A percentile compares a stretch with the other conserved stretches of the same genome.
Evolutionary conservation across 176 grass and related monocot species (phyloP).

Genomic region (Eremochloa ophiuroides): DNA sequence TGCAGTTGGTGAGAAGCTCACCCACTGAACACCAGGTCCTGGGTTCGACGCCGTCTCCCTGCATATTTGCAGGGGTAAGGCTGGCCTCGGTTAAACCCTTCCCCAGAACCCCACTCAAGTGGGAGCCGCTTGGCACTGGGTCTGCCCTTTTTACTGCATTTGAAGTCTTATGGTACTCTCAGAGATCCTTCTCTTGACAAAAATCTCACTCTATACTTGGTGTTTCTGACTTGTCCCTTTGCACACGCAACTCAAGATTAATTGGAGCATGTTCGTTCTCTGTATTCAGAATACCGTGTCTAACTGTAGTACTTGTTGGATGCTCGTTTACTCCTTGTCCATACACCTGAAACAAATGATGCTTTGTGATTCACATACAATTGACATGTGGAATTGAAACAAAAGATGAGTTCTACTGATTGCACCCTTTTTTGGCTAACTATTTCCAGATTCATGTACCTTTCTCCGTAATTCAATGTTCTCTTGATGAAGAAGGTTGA

Average conservation of each 20-base stretch:
- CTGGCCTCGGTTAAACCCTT: too few species aligned
- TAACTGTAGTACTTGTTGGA: constrained; percentile 8
- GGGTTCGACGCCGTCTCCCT: too few species aligned
- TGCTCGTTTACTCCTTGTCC: constrained; percentile 21
- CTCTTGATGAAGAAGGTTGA: constrained; percentile 42
- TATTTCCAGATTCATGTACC: constrained; percentile 8
- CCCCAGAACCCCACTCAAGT: too few species aligned
- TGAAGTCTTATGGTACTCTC: constrained; percentile 21
- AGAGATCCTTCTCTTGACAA: neutral
- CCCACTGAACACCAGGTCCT: too few species aligned
- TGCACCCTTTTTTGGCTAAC: neutral
- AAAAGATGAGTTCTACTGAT: neutral
- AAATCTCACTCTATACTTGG: constrained; percentile 35
- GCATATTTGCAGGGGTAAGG: too few species aligned
- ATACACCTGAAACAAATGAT: constrained; percentile 31
- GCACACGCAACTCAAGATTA: constrained; percentile 40
- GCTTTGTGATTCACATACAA: neutral
- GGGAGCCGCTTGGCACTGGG: too few species aligned
- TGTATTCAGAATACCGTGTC: constrained; percentile 15
- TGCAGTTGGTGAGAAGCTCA: too few species aligned
- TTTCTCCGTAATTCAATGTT: constrained; percentile 55
- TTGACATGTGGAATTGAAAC: neutral
- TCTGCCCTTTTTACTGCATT: neutral
- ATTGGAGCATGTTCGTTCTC: constrained; percentile 14
- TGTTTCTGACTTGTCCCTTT: constrained; percentile 14